Evolutionary conservation across 169 alveolate genomes (phyloP), one percentile per base, ranked within the genome.

Genomic region (Blepharisma undulans): DNA sequence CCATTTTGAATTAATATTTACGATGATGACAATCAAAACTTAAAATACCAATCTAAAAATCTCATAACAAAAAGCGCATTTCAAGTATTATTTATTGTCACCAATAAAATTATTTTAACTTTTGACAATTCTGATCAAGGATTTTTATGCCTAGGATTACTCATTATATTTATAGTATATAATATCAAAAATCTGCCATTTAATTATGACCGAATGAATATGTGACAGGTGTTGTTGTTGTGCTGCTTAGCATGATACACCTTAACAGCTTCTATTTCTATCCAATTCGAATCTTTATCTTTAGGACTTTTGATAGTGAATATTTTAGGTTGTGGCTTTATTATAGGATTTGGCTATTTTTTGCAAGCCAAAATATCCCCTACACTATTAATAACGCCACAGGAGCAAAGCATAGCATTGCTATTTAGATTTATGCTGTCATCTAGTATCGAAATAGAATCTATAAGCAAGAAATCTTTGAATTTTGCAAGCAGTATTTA

Each of bases 1-100:
- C 92, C 92, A 0, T 30, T 74, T 21, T 88, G 92, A 77, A 27
- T 30, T 22, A 19, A 72, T 29, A 48, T 48, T 48, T 18, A 48
- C 7, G 87, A n/a, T 6, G 29, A 61, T 7, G 34, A n/a, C 6
- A 72, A 66, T 16, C 22, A 74, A 19, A 88, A 88, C 25, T 12
- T 88, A 21, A 74, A 10, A 72, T 22, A 4, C 22, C 32, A 88
- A 19, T 48, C 92, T 76, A 7, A 19, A 25, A 74, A 29, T 33
- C 71, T 88, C 6, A 21, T 88, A 30, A 19, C 77, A 2, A 72
- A 76, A 61, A 88, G 33, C 16, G 22, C 12, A 6, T 1, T 19
- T 33, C 48, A 36, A 30, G 87, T 88, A 8, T 29, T 72, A 19
- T 21, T 88, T 22, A 36, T 88, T 19, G 87, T 30, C 10, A 16